These are phyloP conservation scores for Tubosaeta sp. DNA, from an alignment of 768 basidiomycete species.

Conservation along the genomic window DNA sequence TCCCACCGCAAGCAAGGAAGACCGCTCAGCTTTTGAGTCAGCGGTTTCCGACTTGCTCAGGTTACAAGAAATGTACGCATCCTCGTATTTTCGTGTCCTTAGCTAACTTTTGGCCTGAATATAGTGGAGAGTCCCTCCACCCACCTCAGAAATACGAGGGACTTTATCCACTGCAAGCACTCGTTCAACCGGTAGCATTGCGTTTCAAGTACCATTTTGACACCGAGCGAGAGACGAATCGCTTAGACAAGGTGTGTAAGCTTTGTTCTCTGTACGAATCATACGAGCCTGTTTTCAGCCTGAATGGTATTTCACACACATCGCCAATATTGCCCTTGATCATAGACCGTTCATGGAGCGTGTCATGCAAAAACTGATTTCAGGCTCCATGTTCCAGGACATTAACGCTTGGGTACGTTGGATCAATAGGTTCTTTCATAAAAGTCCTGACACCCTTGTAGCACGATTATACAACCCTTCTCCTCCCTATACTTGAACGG, in stretches of 20 bases:
- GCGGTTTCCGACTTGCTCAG: conserved; percentile 73
- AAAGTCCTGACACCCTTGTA: conserved; percentile 28
- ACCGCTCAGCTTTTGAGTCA: conserved; percentile 64
- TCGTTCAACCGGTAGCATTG: conserved; percentile 76
- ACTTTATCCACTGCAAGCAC: conserved; percentile 79
- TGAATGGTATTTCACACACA: conserved; percentile 95
- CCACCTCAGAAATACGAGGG: conserved; percentile 38
- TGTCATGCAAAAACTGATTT: conserved; percentile 66
- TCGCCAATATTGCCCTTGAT: conserved; percentile 83
- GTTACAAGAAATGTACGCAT: conserved; percentile 73
- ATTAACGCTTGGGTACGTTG: conserved; percentile 72
- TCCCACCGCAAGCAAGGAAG: conserved; percentile 40
- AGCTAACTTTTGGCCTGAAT: conserved; percentile 4
- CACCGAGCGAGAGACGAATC: conserved; percentile 78
- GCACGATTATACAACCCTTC: conserved; percentile 79
- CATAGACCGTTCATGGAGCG: conserved; percentile 77
- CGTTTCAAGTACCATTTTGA: conserved; percentile 98
- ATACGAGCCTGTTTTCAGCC: conserved; percentile 48
- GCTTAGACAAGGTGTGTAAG: conserved; percentile 75
- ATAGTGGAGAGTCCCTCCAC: conserved; percentile 52
- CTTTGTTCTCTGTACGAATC: neutral
- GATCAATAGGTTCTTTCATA: neutral
- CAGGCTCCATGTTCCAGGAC: conserved; percentile 53
- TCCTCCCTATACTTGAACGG: conserved; percentile 71
- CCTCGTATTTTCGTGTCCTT: neutral